Evolutionary conservation across 2,329 filamentous ascomycete species (phyloP), one percentile per base, ranked within the genome.

Genomic region (Mollisia scopiformis): DNA sequence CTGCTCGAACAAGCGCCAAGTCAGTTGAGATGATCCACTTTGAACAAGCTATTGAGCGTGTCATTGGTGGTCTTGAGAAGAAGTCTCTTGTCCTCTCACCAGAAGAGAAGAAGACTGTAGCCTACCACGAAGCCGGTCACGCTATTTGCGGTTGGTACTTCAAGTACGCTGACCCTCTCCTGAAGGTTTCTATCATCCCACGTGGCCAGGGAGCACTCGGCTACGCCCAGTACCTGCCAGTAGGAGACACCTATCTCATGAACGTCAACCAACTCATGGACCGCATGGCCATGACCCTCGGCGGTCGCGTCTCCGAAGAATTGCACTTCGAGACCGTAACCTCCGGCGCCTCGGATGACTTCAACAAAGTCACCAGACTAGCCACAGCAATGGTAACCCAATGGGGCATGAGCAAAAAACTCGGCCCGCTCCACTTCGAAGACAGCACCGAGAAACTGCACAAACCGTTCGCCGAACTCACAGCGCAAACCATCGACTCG

Each of bases 61-160:
- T 98, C 55, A 89, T 99, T 72, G 95, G 93, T 72, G 95, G 95
- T 71, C 84, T 99, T 7, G 95, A 99, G 81, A 96, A 96, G 85
- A 98, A 96, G 79, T 97, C 93, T 0, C 82, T 98, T 43, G 94
- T 99, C 35, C 88, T 99, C 57, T 92, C 89, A 68, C 94, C 95
- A 1, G 87, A 93, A 70, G 95, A 99, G 81, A 98, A 98, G 85
- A 90, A 86, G 74, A 96, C 92, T 14, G 95, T 98, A 46, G 95
- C 95, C 5, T 99, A 99, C 77, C 95, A 99, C 78, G 95, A 99
- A 80, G 95, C 95, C 33, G 95, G 95, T 61, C 95, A 99, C 76
- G 95, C 95, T 66, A 96, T 99, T 75, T 99, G 95, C 75, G 95
- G 95, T 61, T 99, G 95, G 95, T 99, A 90, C 82, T 91, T 99